Evolutionary conservation across 2,329 filamentous ascomycete genomes (phyloP), one percentile per base, ranked within the genome.

Genomic region (Thelonectria discophora): DNA sequence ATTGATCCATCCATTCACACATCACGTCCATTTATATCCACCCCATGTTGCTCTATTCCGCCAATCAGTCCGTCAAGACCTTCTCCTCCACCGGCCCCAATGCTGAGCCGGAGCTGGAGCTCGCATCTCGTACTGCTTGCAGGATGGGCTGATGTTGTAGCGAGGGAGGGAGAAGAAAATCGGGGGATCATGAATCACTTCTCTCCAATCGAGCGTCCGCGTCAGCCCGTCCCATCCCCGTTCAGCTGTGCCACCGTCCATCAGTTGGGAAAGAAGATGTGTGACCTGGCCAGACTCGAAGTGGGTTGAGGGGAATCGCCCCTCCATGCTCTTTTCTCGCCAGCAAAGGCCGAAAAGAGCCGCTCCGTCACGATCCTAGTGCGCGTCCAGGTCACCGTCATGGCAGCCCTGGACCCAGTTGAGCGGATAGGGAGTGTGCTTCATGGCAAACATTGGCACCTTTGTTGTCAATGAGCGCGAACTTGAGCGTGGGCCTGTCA

Each of bases 311-410:
- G 60, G 65, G 45, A 58, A 60, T 63, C 58, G 61, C 67, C 63
- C 65, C 58, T 63, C 55, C 54, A 46, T 50, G n/a, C n/a, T 60
- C 62, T 67, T 65, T 69, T 56, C 59, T 70, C 63, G 59, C 58
- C 52, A 65, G 69, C 58, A 64, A 70, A 66, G 69, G 54, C 65
- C 62, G 63, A 69, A 69, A 48, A 70, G 65, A 71, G 69, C 67
- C 62, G 66, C 67, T 71, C 69, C 58, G 62, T 71, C 67, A 65
- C 69, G 66, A 71, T 71, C 64, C 69, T 71, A 71, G 69, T 70
- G 67, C 65, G 69, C 52, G 60, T 60, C 68, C 58, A 58, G 62
- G 61, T 57, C 55, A 58, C 61, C 60, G 50, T 54, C 55, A 48
- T 57, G 55, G 42, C 55, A 55, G 57, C 57, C 52, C 53, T 63